Conservation (phyloP, 345 rosid species). For the Aquilaria sinensis region DNA sequence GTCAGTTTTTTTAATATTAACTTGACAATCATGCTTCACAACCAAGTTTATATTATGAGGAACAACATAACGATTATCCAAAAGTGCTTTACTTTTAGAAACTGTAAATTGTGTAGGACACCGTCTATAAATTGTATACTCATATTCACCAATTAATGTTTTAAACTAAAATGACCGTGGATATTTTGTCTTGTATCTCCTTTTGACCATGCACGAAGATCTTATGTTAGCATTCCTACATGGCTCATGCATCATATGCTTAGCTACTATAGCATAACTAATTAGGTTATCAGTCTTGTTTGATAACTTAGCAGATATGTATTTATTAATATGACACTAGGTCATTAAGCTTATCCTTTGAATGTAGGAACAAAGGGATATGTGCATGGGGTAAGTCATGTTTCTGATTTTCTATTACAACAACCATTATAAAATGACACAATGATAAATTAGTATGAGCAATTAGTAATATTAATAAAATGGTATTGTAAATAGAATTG, state of each 20-base stretch:
- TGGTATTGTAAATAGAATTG: not conserved
- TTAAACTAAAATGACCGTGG: not conserved
- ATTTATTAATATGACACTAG: not conserved
- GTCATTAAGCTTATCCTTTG: not conserved
- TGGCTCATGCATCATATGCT: conserved; percentile 5
- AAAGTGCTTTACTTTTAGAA: not conserved
- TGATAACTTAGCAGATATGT: not conserved
- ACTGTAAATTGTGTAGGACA: not conserved
- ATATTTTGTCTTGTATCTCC: not conserved
- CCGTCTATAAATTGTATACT: not conserved
- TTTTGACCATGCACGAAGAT: not conserved
- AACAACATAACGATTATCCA: no score
- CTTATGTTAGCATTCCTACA: not conserved
- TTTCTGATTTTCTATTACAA: not conserved
- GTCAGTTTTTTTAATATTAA: no score
- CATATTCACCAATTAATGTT: not conserved
- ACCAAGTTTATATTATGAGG: no score
- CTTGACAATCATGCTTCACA: no score
- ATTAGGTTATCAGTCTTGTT: not conserved
- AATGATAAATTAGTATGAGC: no score
- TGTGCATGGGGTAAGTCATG: not conserved
- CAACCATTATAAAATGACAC: not conserved
- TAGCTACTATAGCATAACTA: not conserved
- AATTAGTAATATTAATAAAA: not conserved
- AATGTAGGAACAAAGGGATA: not conserved